A percentile compares a stretch with the other conserved stretches of the same genome.
Conservation (phyloP, 208 protist species). For the Baffinella frigidus region DNA sequence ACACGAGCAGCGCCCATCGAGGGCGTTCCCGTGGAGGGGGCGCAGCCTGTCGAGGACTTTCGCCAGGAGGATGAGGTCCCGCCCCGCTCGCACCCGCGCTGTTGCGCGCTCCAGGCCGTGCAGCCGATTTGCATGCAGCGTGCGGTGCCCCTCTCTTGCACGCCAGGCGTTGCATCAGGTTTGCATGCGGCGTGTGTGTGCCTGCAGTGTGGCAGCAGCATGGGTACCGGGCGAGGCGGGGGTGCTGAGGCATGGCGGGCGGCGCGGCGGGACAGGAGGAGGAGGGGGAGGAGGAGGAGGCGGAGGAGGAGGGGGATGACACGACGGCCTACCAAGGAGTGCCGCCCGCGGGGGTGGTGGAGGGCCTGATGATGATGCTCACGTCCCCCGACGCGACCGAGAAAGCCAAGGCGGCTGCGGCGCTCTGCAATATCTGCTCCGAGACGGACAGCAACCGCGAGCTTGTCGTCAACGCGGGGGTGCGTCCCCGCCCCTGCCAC, state of each 20-base stretch:
- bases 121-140: no score
- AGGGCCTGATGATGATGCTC: constrained; percentile 63
- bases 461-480: constrained; percentile 26
- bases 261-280: neutral
- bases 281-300: constrained; percentile 21
- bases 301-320: neutral
- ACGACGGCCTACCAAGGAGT: neutral
- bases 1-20: no score
- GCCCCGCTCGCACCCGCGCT: no score
- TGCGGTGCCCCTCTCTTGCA: no score
- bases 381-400: constrained; percentile 40
- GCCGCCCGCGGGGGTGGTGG: constrained; percentile 37
- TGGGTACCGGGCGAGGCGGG: no score
- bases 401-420: constrained; percentile 49
- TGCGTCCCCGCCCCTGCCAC: neutral
- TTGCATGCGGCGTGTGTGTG: no score
- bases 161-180: no score
- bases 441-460: constrained; percentile 51
- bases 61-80: no score
- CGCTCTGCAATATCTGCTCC: constrained; percentile 51
- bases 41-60: no score
- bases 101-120: no score
- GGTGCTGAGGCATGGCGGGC: neutral
- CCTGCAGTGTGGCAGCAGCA: no score
- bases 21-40: no score